Evolutionary conservation across 2,329 filamentous ascomycete species (phyloP), one percentile per base, ranked within the genome.

Genomic region (Colletotrichum zoysiae): DNA sequence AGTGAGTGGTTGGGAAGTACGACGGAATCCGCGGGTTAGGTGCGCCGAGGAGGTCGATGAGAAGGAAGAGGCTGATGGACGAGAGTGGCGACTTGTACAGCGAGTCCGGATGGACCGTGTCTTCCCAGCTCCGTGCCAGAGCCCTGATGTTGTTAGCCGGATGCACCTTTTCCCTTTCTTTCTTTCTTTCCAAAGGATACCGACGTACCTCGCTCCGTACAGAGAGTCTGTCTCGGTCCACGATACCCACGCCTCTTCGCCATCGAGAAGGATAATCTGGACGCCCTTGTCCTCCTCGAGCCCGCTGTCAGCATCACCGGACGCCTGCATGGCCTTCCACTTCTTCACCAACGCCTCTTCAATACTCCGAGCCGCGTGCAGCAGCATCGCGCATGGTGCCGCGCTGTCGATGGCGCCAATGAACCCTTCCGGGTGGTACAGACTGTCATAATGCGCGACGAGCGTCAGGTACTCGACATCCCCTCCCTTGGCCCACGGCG

Each of bases 361-460:
- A 57, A 99, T 89, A 74, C 90, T 93, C 75, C 91, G 87, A 73
- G 95, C 93, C 16, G 92, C 90, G 79, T 97, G 93, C 89, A 99
- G 88, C 70, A 99, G 86, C 87, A 98, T 95, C 0, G 96, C 96
- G 81, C 95, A 98, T 12, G 96, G 95, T 23, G 93, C 96, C 1
- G 96, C 96, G 77, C 94, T 97, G 79, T 99, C 96, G 18, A 90
- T 97, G 0, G 95, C 96, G 0, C 96, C 96, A 70, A 99, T 93
- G 80, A 99, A 99, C 0, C 95, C 95, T 73, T 91, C 84, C 0
- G 95, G 95, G 35, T 85, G 86, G 70, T 92, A 87, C 82, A 97
- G 93, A 79, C 91, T 95, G 78, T 99, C 96, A 80, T 97, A 98
- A 80, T 99, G 96, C 51, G 96, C 96, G 8, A 95, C 96, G 66